Base-by-base conservation (phyloP, 108 stramenopile species). In the Nitzschia sp. region DNA sequence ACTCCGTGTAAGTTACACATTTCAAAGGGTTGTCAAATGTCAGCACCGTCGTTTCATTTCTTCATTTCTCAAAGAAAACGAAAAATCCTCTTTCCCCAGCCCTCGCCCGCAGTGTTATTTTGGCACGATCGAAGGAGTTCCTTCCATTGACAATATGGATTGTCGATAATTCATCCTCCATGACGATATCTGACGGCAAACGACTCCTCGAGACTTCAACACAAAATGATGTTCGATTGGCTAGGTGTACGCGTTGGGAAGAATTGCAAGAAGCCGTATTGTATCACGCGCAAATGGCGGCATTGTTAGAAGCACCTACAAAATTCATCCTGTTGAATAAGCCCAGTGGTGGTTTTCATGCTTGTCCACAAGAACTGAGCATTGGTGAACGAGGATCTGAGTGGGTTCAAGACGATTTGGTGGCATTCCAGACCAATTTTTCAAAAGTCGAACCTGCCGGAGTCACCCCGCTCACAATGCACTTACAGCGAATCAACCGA, bases 221-320 rank as follows among this genome's bases (percentile, higher is more conserved):
- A 29, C 66, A 65, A 25, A 59, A 71, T 57, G 47, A 46, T 56
- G 72, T 64, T 17, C 53, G 56, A 45, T 53, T 65, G 18, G 42
- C 47, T 1, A 15, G 31, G 13, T 86, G 85, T 64, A 86, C 85
- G 5, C 75, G 94, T 54, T 92, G 91, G 94, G 82, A 86, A 38
- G 94, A 92, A 68, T 59, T 91, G 28, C 53, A 53, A 47, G 86
- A 87, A 56, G 82, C 84, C 49, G 73, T 92, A 18, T 47, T 29
- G 21, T 89, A 86, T 63, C 89, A 92, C 67, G 84, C 78, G 6
- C 80, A 88, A 53, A 68, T 91, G 64, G 75, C 88, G 9, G 72
- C 85, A 3, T 46, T 68, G 0, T 60, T 94, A 27, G 65, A 78
- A 24, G 81, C 78, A 1, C 88, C 93, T 0, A 91, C 90, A 13